Conservation (phyloP, 805 yeast genomes). For the Wickerhamomyces rabaulensis region DNA sequence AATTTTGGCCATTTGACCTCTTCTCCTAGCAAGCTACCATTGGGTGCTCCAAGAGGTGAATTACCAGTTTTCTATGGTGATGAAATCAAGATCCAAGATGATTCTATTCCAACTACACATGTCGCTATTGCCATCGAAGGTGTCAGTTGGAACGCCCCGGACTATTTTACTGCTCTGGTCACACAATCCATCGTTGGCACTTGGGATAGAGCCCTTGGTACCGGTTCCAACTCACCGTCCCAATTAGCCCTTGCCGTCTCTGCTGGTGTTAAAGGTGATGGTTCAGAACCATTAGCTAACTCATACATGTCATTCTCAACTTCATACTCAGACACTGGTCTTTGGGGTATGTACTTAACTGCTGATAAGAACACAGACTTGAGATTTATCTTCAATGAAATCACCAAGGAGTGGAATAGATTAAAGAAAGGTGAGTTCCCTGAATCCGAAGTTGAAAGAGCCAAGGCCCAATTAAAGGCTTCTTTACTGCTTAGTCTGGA, state of each 20-base stretch:
- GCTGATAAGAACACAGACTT: constrained; percentile 64
- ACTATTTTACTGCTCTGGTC: constrained; percentile 90
- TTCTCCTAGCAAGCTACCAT: constrained; percentile 53
- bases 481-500: constrained; percentile 84
- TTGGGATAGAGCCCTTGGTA: constrained; percentile 92
- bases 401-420: constrained; percentile 85
- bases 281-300: constrained; percentile 70
- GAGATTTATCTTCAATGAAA: constrained; percentile 64
- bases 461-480: constrained; percentile 93
- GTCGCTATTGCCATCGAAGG: constrained; percentile 96
- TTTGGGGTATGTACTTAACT: constrained; percentile 94
- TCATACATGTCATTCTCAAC: constrained; percentile 96
- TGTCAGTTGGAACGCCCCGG: constrained; percentile 94
- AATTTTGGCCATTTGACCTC: constrained; percentile 65
- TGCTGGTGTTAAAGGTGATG: constrained; percentile 48
- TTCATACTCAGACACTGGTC: constrained; percentile 93
- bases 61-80: constrained; percentile 80
- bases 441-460: constrained; percentile 85
- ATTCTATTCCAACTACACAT: constrained; percentile 81
- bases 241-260: constrained; percentile 68
- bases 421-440: constrained; percentile 72
- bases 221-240: constrained; percentile 80
- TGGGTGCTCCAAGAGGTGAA: constrained; percentile 61
- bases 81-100: constrained; percentile 80
- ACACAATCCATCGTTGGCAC: constrained; percentile 96